Percentiles rank a stretch among this genome's conserved stretches.
Evolutionary conservation across 2,329 filamentous ascomycete genomes (phyloP).

Genomic region (Trichoderma endophyticum): DNA sequence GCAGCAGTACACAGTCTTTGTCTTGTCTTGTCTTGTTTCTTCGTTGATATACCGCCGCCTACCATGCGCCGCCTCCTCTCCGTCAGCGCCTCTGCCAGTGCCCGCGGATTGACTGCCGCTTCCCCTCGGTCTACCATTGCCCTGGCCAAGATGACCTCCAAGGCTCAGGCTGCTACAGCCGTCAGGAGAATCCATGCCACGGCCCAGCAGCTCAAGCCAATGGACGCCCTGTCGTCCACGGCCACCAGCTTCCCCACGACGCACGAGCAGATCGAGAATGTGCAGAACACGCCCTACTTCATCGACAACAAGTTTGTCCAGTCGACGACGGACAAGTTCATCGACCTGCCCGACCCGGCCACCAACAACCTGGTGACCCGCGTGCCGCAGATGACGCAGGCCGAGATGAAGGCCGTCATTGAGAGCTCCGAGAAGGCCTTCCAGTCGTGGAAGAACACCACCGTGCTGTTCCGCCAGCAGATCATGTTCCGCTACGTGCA

Average conservation of each 20-base stretch:
- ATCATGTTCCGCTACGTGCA: conserved; percentile 85
- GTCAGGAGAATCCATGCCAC: conserved; percentile 57
- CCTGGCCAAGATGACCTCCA: conserved; percentile 37
- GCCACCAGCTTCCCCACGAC: conserved; percentile 63
- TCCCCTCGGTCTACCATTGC: conserved; percentile 27
- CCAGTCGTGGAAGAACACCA: conserved; percentile 68
- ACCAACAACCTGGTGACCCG: conserved; percentile 83
- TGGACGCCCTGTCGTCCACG: conserved; percentile 51
- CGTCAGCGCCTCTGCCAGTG: conserved; percentile 36
- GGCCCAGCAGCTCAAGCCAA: conserved; percentile 51
- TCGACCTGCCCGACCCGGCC: conserved; percentile 77
- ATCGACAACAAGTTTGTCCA: conserved; percentile 74
- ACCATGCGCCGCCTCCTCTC: conserved; percentile 48
- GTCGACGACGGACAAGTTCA: conserved; percentile 67
- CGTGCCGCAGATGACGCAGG: conserved; percentile 77
- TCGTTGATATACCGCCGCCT: neutral
- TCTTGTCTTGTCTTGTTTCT: neutral
- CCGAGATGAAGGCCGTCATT: conserved; percentile 71
- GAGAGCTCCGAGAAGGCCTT: conserved; percentile 75
- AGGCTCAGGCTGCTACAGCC: conserved; percentile 37
- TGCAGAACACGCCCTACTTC: conserved; percentile 75
- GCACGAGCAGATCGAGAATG: conserved; percentile 66
- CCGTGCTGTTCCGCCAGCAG: conserved; percentile 71
- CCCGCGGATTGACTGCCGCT: conserved; percentile 32
- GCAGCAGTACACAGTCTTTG: neutral